A percentile compares a stretch with the other conserved stretches of the same genome.
Conservation (phyloP, 192 early-diverging fungal species). For the Linderina pennispora region DNA sequence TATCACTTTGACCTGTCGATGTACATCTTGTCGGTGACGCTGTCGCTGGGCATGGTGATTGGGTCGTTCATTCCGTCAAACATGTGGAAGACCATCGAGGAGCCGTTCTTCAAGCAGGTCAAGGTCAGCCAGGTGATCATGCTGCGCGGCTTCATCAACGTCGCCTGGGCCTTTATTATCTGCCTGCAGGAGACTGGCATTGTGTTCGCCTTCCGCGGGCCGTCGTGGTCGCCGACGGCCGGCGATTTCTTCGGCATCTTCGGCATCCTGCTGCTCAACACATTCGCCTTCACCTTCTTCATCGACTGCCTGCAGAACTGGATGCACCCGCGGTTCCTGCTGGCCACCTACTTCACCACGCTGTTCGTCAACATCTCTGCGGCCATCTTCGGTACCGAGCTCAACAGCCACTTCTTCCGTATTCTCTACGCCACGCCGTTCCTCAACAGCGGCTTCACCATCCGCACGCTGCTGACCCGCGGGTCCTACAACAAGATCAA, state of each 20-base stretch:
- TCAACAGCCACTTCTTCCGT: conserved; percentile 45
- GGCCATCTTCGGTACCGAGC: conserved; percentile 35
- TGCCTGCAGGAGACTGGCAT: conserved; percentile 28
- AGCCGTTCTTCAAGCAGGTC: conserved; percentile 39
- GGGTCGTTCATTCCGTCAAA: conserved; percentile 45
- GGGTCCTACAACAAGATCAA: conserved; percentile 28
- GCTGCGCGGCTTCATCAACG: conserved; percentile 22
- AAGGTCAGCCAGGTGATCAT: conserved; percentile 19
- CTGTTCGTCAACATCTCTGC: conserved; percentile 38
- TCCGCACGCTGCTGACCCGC: conserved; percentile 27
- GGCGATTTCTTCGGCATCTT: conserved; percentile 38
- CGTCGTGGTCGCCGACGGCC: conserved; percentile 26
- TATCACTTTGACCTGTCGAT: conserved; percentile 41
- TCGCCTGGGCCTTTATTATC: conserved; percentile 24
- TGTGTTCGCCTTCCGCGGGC: conserved; percentile 31
- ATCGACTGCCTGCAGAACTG: conserved; percentile 44
- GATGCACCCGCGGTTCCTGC: conserved; percentile 36
- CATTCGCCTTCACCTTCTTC: conserved; percentile 34
- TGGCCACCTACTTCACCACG: conserved; percentile 32
- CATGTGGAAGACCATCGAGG: conserved; percentile 47
- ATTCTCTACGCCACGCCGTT: conserved; percentile 39
- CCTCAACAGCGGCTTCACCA: conserved; percentile 15
- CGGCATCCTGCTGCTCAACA: conserved; percentile 34
- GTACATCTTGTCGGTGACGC: conserved; percentile 36
- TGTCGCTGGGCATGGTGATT: conserved; percentile 39